A percentile compares a stretch with the other conserved stretches of the same genome.
phyloP scores from a whole-genome alignment of 768 basidiomycete genomes.

The Lactarius akahatsu region DNA sequence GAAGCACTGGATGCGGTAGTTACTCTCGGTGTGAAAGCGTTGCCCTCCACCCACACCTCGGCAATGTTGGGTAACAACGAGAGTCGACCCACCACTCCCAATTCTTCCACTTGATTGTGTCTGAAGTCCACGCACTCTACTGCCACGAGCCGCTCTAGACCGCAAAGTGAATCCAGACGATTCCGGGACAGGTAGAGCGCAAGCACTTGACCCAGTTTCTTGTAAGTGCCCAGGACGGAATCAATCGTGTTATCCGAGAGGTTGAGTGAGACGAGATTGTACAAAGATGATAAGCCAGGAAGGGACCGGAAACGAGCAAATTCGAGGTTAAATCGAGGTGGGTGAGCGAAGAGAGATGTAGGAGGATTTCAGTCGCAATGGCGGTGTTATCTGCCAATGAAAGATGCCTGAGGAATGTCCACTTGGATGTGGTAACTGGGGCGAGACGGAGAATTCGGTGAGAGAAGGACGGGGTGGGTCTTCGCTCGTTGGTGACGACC shows the following conservation, averaged over 20 bases:
- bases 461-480: too few species aligned
- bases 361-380: constrained; percentile 36
- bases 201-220: constrained; percentile 74
- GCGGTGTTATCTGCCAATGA: too few species aligned
- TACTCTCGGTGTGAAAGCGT: constrained; percentile 53
- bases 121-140: constrained; percentile 86
- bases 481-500: too few species aligned
- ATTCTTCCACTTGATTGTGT: constrained; percentile 75
- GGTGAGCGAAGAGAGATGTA: constrained; percentile 69
- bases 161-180: constrained; percentile 91
- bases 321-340: constrained; percentile 91
- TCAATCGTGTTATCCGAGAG: constrained; percentile 98
- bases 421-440: too few species aligned
- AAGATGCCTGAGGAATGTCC: constrained; percentile 29
- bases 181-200: constrained; percentile 81
- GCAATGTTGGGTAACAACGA: constrained; percentile 74
- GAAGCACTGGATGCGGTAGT: constrained; percentile 71
- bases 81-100: constrained; percentile 80
- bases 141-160: constrained; percentile 83
- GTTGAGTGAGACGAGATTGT: constrained; percentile 86
- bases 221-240: constrained; percentile 88
- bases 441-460: too few species aligned
- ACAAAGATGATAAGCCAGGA: constrained; percentile 65
- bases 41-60: constrained; percentile 83
- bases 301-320: constrained; percentile 76